Evolutionary conservation across 768 basidiomycete genomes (phyloP), one percentile per base, ranked within the genome.

Genomic region (Lanmaoa rubissima): DNA sequence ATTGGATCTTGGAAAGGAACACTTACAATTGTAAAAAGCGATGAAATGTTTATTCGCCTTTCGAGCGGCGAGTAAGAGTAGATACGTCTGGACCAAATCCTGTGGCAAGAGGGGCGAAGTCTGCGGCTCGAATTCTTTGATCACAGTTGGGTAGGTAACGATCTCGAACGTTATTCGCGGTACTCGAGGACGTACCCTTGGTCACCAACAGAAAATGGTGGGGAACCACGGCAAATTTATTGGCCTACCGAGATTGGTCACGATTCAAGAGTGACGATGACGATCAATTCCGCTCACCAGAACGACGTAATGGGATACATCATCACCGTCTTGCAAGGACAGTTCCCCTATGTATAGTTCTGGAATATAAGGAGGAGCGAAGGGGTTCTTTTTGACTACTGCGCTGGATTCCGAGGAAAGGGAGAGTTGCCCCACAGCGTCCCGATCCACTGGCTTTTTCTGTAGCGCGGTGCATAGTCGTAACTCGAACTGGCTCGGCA

Each of bases 11-110:
- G 26, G 24, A 52, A 46, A 17, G 24, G 44, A 43, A 44, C 13
- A 46, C 81, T 67, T 70, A 85, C 94, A 96, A 61, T 98, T 98
- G 73, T 94, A 97, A 74, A 97, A 97, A 1, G 89, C 90, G 54
- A 97, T 82, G 54, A 87, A 77, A 35, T 74, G 78, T 57, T 77
- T 79, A 14, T 84, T 83, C 0, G 76, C 77, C 63, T 82, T 81
- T 41, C 79, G 78, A 43, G 86, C 92, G 4, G 91, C 87, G 1
- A 79, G 69, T 3, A 98, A 76, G 31, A 96, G 75, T n/a, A 76
- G 69, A 73, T 94, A 94, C 5, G 85, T 78, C 55, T 88, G 84
- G 4, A 88, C 82, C 12, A 97, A 80, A 66, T 97, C 92, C 16
- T 81, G 68, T 0, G 94, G 94, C 57, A 83, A 73, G 21, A 94